phyloP scores from a whole-genome alignment of 768 basidiomycete species.

The Boletus edulis region DNA sequence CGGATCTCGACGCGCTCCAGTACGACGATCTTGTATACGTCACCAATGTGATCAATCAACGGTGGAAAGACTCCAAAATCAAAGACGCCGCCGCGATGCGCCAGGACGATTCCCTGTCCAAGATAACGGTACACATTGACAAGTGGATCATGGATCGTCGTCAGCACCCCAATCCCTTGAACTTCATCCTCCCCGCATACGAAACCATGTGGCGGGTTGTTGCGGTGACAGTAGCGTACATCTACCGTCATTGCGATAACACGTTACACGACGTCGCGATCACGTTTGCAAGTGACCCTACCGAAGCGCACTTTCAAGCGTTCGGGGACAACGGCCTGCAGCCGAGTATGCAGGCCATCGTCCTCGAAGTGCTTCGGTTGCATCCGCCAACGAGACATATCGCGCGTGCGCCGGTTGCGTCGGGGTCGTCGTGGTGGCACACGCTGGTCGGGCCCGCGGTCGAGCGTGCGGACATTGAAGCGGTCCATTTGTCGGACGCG shows the following conservation, averaged over 20 bases:
- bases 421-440: conserved; percentile 12
- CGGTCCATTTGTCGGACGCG: conserved; percentile 14
- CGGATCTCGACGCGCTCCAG: conserved; percentile 29
- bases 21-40: conserved; percentile 38
- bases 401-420: conserved; percentile 7
- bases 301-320: conserved; percentile 15
- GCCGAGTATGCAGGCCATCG: conserved; percentile 24
- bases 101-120: conserved; percentile 29
- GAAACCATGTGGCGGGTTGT: conserved; percentile 67
- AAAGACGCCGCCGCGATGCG: conserved; percentile 10
- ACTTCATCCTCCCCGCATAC: conserved; percentile 58
- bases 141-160: conserved; percentile 37
- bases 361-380: conserved; percentile 29
- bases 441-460: conserved; percentile 1
- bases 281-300: conserved; percentile 21
- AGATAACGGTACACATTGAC: conserved; percentile 28
- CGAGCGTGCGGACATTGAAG: conserved; percentile 26
- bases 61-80: conserved; percentile 25
- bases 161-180: conserved; percentile 36
- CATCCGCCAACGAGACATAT: conserved; percentile 29
- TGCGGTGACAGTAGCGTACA: conserved; percentile 40
- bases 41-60: conserved; percentile 37
- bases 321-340: conserved; percentile 8
- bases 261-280: conserved; percentile 26
- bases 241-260: conserved; percentile 23